phyloP scores from a whole-genome alignment of 2,329 filamentous ascomycete species.

The Trichoderma lentiforme region DNA sequence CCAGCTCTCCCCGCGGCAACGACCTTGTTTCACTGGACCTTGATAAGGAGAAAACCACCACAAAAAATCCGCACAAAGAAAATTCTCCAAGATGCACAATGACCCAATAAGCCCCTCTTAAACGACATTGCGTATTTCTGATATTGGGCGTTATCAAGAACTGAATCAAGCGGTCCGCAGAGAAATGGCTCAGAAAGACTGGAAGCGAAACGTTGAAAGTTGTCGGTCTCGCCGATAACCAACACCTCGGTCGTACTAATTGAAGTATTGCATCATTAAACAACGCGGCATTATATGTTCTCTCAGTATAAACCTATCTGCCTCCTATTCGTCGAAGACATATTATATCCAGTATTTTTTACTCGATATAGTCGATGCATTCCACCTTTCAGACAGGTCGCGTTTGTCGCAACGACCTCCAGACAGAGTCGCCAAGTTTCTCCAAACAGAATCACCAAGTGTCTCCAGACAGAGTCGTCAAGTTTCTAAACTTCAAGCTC shows the following conservation, averaged over 20 bases:
- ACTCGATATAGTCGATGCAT: background rate
- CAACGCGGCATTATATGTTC: background rate
- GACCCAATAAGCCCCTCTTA: background rate
- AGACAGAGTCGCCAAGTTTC: background rate
- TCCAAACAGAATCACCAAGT: no score
- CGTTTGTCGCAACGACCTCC: background rate
- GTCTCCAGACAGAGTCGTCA: background rate
- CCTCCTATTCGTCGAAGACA: accelerated
- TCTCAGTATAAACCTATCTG: background rate
- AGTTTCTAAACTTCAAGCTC: background rate
- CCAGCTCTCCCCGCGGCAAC: background rate
- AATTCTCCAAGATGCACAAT: background rate
- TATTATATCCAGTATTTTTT: background rate
- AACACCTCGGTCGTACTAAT: background rate
- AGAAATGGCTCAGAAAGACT: background rate
- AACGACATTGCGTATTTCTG: background rate
- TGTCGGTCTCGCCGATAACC: background rate
- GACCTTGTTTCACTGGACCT: background rate
- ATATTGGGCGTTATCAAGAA: background rate
- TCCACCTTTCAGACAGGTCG: background rate
- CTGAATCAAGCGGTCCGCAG: background rate
- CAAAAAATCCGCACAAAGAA: background rate
- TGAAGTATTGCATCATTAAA: background rate
- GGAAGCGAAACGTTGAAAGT: background rate
- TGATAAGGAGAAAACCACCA: background rate